Conservation (phyloP, 768 basidiomycete genomes). For the Pisolithus sp. region DNA sequence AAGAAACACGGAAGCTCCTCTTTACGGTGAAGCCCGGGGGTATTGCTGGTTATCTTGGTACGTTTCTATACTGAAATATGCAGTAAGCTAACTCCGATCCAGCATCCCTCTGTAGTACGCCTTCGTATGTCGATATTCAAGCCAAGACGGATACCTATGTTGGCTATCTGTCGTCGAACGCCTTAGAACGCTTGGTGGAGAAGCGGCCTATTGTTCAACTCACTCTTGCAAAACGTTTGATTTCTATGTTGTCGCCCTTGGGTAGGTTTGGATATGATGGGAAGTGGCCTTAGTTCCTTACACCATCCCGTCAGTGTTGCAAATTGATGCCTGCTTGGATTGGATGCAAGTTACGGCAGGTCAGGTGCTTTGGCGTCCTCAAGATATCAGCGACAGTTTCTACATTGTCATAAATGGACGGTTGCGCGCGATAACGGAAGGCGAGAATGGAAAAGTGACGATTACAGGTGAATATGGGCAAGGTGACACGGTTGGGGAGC, state of each 20-base stretch:
- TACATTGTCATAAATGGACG: conserved; percentile 98
- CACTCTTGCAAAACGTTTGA: conserved; percentile 92
- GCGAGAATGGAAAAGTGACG: conserved; percentile 64
- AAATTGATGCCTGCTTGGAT: conserved; percentile 94
- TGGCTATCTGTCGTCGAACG: conserved; percentile 84
- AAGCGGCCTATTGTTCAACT: conserved; percentile 92
- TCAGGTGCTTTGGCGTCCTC: conserved; percentile 89
- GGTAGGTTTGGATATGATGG: conserved; percentile 38
- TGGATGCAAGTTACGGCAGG: conserved; percentile 98
- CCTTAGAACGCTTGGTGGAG: conserved; percentile 86
- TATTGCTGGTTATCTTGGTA: conserved; percentile 93
- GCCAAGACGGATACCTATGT: conserved; percentile 99
- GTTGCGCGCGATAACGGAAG: conserved; percentile 81
- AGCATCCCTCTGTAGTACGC: conserved; percentile 87
- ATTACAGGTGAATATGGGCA: conserved; percentile 95
- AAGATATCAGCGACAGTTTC: conserved; percentile 89
- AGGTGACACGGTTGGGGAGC: conserved; percentile 93
- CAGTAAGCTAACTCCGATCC: conserved; percentile 1
- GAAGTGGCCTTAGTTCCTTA: conserved; percentile 3
- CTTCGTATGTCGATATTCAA: conserved; percentile 93
- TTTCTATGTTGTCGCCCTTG: conserved; percentile 89
- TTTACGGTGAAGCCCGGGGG: conserved; percentile 97
- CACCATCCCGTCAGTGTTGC: conserved; percentile 55
- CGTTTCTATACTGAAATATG: conserved; percentile 7
- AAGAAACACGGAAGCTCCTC: conserved; percentile 55